Percentiles rank a stretch among this genome's conserved stretches.
Conservation (phyloP, 1,284 basidiomycete genomes). For the Pseudozyma sp. region DNA sequence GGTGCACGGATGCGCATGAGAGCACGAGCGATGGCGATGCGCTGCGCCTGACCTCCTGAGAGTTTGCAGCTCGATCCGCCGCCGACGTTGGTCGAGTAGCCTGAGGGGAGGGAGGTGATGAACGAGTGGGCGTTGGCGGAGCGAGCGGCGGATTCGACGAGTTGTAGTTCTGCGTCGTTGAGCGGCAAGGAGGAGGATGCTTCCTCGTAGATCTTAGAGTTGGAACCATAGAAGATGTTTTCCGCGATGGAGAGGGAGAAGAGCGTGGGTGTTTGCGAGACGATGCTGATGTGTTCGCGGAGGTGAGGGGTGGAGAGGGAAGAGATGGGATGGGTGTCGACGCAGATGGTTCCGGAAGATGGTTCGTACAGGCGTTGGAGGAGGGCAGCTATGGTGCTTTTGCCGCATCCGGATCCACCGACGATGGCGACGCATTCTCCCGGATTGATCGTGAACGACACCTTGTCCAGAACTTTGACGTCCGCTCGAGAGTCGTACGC, state of each 20-base stretch:
- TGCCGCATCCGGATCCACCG: slow-evolving; percentile 63
- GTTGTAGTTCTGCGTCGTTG: slow-evolving; percentile 62
- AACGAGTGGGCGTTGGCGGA: slow-evolving; percentile 88
- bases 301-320: slow-evolving; percentile 37
- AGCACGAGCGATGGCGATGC: slow-evolving; percentile 90
- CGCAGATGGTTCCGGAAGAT: slow-evolving; percentile 28
- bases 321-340: slow-evolving; percentile 40
- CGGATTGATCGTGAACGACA: slow-evolving; percentile 32
- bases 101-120: slow-evolving; percentile 80
- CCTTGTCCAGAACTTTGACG: slow-evolving; percentile 38
- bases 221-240: slow-evolving; percentile 60
- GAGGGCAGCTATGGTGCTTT: slow-evolving; percentile 61
- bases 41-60: slow-evolving; percentile 93
- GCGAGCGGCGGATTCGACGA: slow-evolving; percentile 78
- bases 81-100: slow-evolving; percentile 87
- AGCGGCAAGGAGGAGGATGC: background rate
- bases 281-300: slow-evolving; percentile 61
- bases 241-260: slow-evolving; percentile 58
- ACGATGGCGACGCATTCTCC: slow-evolving; percentile 67
- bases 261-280: slow-evolving; percentile 55
- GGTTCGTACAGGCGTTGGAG: slow-evolving; percentile 66
- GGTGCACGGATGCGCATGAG: slow-evolving; percentile 77
- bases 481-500: slow-evolving; percentile 37
- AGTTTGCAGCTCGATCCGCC: slow-evolving; percentile 84
- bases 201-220: slow-evolving; percentile 23